Percentiles rank a stretch among this genome's conserved stretches.
These are phyloP conservation scores for Xylaria acuta DNA, from an alignment of 495 filamentous ascomycete species.

Conservation along the genomic window DNA sequence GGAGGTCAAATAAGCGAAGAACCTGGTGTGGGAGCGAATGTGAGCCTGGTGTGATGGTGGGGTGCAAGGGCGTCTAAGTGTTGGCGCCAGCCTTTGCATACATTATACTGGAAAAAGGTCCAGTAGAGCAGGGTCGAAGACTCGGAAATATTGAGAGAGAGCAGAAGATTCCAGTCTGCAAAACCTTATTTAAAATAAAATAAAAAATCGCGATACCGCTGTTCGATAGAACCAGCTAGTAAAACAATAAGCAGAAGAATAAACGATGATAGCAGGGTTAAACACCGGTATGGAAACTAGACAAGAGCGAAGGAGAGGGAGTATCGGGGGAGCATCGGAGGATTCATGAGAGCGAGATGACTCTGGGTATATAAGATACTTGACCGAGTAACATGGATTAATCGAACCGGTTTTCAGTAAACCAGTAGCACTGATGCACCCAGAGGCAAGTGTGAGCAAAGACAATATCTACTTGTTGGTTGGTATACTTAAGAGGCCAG, in stretches of 20 bases:
- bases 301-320: conserved; percentile 29
- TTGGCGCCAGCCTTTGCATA: conserved; percentile 19
- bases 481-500: conserved; percentile 29
- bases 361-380: conserved; percentile 42
- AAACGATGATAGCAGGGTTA: conserved; percentile 4
- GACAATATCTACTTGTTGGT: conserved; percentile 21
- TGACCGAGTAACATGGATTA: conserved; percentile 37
- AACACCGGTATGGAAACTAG: conserved; percentile 5
- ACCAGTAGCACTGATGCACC: conserved; percentile 32
- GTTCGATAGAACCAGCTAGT: not conserved
- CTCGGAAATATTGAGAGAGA: not conserved
- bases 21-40: conserved; percentile 19
- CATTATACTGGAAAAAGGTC: conserved; percentile 19
- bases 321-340: conserved; percentile 34
- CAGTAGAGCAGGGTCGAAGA: conserved; percentile 7
- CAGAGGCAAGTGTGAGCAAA: conserved; percentile 26
- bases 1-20: conserved; percentile 25
- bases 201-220: not conserved
- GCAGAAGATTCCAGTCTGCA: not conserved
- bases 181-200: not conserved
- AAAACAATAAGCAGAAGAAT: conserved; percentile 7
- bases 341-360: conserved; percentile 35
- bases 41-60: conserved; percentile 19
- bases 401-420: conserved; percentile 27
- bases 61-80: conserved; percentile 17